phyloP scores from a whole-genome alignment of 2,329 filamentous ascomycete genomes.

The Metarhizium humberi region DNA sequence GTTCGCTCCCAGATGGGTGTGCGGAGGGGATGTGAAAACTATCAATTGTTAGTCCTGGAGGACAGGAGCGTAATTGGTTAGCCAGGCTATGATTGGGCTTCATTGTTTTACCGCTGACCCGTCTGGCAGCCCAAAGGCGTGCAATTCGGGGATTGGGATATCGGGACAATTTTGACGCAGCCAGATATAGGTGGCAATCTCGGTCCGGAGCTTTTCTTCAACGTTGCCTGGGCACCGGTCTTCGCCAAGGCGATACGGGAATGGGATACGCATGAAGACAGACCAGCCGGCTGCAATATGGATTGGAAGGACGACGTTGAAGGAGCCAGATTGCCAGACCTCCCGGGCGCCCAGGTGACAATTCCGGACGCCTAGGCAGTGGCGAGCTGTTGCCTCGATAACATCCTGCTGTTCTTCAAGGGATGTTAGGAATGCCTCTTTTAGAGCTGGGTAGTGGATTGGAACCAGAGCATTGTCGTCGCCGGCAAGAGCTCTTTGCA shows the following conservation, averaged over 20 bases:
- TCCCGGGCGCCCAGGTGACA: background rate
- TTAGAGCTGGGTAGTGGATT: background rate
- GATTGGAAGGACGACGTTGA: background rate
- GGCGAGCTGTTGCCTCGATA: background rate
- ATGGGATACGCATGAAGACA: background rate
- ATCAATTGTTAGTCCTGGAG: background rate
- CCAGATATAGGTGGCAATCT: background rate
- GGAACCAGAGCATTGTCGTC: background rate
- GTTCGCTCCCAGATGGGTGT: background rate
- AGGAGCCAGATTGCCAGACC: background rate
- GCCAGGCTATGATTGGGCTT: background rate
- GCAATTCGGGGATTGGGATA: background rate
- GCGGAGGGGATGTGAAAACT: conserved; percentile 1
- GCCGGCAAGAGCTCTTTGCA: background rate
- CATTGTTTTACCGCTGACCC: conserved; percentile 6
- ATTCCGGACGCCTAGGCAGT: background rate
- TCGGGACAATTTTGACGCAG: background rate
- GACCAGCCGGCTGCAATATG: background rate
- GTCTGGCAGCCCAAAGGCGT: conserved; percentile 16
- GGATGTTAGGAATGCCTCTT: background rate
- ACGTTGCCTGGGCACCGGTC: background rate
- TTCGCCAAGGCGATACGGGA: background rate
- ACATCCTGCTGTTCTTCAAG: background rate
- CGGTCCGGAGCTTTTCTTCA: background rate
- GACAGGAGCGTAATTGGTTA: background rate